Conservation (phyloP, 441 rosid species). For the Adansonia grandidieri region DNA sequence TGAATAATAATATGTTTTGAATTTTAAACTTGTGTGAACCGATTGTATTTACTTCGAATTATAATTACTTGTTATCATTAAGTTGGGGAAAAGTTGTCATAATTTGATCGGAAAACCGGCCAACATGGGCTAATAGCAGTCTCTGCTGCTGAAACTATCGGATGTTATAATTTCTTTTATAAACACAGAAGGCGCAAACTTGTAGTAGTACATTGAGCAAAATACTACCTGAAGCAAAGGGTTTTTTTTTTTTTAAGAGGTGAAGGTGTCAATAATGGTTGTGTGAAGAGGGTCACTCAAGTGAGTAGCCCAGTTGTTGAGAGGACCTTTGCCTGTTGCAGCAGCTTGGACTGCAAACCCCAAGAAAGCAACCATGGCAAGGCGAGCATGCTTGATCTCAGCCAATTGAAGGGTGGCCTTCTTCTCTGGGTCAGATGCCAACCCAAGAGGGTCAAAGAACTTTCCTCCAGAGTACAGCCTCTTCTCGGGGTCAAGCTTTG, state of each 20-base stretch:
- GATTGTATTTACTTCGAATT: no score
- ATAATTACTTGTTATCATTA: no score
- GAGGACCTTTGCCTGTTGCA: conserved; percentile 82
- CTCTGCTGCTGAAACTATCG: neutral
- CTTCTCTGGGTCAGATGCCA: conserved; percentile 89
- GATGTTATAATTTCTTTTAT: conserved; percentile 24
- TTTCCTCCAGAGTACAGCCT: conserved; percentile 84
- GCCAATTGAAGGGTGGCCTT: conserved; percentile 82
- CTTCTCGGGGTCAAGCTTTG: conserved; percentile 90
- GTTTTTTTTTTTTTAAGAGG: conserved; percentile 41
- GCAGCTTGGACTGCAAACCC: conserved; percentile 92
- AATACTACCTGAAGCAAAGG: neutral
- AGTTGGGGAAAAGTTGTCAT: neutral
- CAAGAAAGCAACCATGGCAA: conserved; percentile 89
- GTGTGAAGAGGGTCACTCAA: conserved; percentile 95
- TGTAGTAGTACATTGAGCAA: neutral
- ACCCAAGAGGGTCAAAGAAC: conserved; percentile 80
- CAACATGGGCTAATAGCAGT: neutral
- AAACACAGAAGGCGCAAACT: conserved; percentile 19
- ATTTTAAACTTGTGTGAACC: no score
- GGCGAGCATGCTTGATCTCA: conserved; percentile 97
- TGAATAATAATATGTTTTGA: no score
- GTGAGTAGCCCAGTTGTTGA: conserved; percentile 96
- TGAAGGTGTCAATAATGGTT: conserved; percentile 80
- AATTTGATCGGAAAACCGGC: neutral